A percentile compares a stretch with the other conserved stretches of the same genome.
Evolutionary conservation across 345 rosid genomes (phyloP).

Genomic region (Linum tenue): DNA sequence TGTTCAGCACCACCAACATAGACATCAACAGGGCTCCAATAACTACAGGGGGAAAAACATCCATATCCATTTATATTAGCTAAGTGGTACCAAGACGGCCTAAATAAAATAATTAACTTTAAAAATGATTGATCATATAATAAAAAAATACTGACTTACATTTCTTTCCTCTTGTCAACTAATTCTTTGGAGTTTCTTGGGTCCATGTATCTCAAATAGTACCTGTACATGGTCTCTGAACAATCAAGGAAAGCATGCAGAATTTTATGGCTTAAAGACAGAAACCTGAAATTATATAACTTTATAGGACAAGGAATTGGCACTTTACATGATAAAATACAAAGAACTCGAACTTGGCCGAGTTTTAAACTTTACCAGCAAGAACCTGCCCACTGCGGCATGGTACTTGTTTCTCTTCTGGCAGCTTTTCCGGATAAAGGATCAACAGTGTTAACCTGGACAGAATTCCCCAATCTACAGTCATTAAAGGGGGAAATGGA

Average conservation of each 20-base stretch:
- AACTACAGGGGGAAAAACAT: constrained; percentile 31
- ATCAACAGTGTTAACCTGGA: constrained; percentile 57
- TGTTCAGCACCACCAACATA: constrained; percentile 98
- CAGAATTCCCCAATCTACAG: constrained; percentile 1
- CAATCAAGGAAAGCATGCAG: constrained; percentile 6
- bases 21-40: constrained; percentile 93
- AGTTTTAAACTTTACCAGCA: constrained; percentile 53
- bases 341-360: background rate
- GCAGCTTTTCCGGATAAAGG: constrained; percentile 66
- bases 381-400: constrained; percentile 99
- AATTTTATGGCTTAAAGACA: background rate
- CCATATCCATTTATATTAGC: constrained; percentile 3
- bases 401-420: constrained; percentile 88
- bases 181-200: constrained; percentile 62
- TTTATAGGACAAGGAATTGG: background rate
- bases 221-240: constrained; percentile 41
- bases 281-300: background rate
- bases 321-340: background rate
- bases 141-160: constrained; percentile 30
- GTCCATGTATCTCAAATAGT: constrained; percentile 95
- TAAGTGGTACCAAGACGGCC: background rate
- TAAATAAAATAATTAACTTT: background rate
- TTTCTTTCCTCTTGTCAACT: constrained; percentile 72
- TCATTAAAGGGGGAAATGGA: background rate
- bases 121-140: background rate